These are phyloP conservation scores for Zalaria obscura DNA, from an alignment of 2,329 filamentous ascomycete species.

Conservation along the genomic window DNA sequence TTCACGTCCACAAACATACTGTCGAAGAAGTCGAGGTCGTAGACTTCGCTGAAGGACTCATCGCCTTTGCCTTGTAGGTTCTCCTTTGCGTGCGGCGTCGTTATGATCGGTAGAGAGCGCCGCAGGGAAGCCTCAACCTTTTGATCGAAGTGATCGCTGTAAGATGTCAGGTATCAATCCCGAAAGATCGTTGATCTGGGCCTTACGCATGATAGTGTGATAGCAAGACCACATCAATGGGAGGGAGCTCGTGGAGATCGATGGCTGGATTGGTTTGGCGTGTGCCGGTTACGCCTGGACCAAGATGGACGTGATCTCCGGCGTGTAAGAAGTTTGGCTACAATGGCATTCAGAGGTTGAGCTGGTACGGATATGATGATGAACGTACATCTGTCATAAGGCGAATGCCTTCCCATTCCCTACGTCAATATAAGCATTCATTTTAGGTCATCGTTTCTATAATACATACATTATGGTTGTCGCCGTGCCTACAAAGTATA, in stretches of 20 bases:
- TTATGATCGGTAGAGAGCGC: conserved; percentile 46
- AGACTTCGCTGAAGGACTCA: conserved; percentile 41
- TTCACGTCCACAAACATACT: conserved; percentile 31
- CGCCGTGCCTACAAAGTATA: conserved; percentile 43
- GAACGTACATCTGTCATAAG: conserved; percentile 35
- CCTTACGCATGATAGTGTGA: conserved; percentile 47
- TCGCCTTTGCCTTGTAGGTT: conserved; percentile 31
- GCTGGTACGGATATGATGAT: conserved; percentile 29
- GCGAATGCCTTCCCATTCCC: conserved; percentile 36
- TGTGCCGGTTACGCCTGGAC: conserved; percentile 43
- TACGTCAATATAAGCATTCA: neutral
- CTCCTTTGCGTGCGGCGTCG: conserved; percentile 45
- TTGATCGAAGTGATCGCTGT: conserved; percentile 38
- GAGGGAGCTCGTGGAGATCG: conserved; percentile 43
- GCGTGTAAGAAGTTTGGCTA: conserved; percentile 51
- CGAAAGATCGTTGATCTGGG: no score
- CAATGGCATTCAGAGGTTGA: conserved; percentile 34
- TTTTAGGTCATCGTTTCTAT: neutral
- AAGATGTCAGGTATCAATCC: no score
- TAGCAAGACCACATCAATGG: conserved; percentile 44
- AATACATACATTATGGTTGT: conserved; percentile 33
- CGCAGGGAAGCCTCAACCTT: conserved; percentile 36
- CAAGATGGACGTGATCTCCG: conserved; percentile 52
- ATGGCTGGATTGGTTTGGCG: conserved; percentile 46
- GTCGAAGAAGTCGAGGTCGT: conserved; percentile 43